These are phyloP conservation scores for Opeltia flavorubescens DNA, from an alignment of 495 filamentous ascomycete species.

Conservation along the genomic window DNA sequence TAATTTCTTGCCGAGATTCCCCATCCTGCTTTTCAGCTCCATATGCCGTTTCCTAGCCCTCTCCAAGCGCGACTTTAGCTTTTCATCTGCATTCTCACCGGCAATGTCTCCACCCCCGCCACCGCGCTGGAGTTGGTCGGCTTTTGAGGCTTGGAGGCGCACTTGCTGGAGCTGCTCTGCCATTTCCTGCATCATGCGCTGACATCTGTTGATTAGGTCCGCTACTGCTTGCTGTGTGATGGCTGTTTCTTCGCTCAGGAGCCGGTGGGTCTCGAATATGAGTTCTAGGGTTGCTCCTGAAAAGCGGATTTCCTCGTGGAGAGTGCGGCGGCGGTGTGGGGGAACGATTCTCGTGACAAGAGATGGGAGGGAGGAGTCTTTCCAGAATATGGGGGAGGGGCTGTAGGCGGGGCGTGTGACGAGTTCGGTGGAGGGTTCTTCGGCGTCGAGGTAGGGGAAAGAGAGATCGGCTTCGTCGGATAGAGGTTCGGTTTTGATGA, in stretches of 20 bases:
- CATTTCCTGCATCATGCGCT: conserved; percentile 57
- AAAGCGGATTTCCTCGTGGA: conserved; percentile 60
- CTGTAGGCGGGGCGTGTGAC: conserved; percentile 54
- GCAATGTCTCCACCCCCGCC: conserved; percentile 25
- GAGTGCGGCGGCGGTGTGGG: conserved; percentile 41
- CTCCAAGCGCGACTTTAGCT: conserved; percentile 45
- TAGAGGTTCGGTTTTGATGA: not conserved
- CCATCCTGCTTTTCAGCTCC: conserved; percentile 46
- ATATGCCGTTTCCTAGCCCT: conserved; percentile 43
- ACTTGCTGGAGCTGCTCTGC: conserved; percentile 54
- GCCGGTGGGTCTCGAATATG: conserved; percentile 61
- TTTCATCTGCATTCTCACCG: conserved; percentile 41
- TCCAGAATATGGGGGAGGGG: conserved; percentile 49
- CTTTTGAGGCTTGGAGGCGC: conserved; percentile 48
- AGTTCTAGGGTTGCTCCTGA: conserved; percentile 62
- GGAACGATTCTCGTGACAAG: conserved; percentile 48
- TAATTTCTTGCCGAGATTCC: conserved; percentile 47
- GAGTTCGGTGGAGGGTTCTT: conserved; percentile 20
- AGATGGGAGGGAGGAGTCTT: conserved; percentile 36
- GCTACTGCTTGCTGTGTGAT: conserved; percentile 58
- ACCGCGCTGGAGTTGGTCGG: conserved; percentile 27
- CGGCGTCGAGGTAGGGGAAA: conserved; percentile 21
- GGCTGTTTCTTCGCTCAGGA: conserved; percentile 60
- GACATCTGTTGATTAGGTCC: conserved; percentile 68
- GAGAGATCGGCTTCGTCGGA: conserved; percentile 21